A percentile compares a stretch with the other conserved stretches of the same genome.
Evolutionary conservation across 176 grass and related monocot genomes (phyloP).

Genomic region (Otatea glauca): DNA sequence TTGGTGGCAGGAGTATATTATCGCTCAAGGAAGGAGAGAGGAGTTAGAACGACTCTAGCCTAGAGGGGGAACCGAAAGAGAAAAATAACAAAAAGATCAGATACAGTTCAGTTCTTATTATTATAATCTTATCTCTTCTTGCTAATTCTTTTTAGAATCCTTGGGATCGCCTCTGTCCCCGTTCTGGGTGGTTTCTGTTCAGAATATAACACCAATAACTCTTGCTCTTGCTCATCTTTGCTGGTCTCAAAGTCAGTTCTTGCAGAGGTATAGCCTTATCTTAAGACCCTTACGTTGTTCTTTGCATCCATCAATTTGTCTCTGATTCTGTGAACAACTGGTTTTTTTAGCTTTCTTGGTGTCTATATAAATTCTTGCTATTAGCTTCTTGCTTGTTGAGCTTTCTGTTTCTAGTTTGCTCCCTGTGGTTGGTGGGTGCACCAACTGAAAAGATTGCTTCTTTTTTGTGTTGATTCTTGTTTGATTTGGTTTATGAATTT

Average conservation of each 20-base stretch:
- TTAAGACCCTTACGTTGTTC: not conserved
- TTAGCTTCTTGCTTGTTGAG: conserved; percentile 40
- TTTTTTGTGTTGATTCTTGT: not conserved
- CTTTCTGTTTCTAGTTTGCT: conserved; percentile 40
- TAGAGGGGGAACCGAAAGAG: conserved; percentile 55
- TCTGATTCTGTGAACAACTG: conserved; percentile 4
- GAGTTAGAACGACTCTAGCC: conserved; percentile 51
- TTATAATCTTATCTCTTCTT: conserved; percentile 48
- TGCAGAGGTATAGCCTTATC: conserved; percentile 49
- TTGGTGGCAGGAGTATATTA: conserved; percentile 71
- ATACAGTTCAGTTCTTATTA: conserved; percentile 48
- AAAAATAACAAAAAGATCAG: conserved; percentile 46
- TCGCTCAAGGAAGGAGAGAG: conserved; percentile 48
- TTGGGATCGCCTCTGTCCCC: conserved; percentile 62
- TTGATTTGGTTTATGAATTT: conserved; percentile 32
- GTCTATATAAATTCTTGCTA: conserved; percentile 23
- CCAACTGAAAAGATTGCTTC: conserved; percentile 36
- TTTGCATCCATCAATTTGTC: conserved; percentile 28
- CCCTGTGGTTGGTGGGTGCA: conserved; percentile 47
- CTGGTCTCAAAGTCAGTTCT: conserved; percentile 38
- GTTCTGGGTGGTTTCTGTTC: conserved; percentile 57
- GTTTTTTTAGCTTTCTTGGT: conserved; percentile 12
- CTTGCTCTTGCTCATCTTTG: conserved; percentile 28
- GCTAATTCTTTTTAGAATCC: conserved; percentile 62
- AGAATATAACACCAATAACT: conserved; percentile 20